Base-by-base conservation (phyloP, 1,139 yeast genomes). In the Pneumocystis oryctolagi region DNA sequence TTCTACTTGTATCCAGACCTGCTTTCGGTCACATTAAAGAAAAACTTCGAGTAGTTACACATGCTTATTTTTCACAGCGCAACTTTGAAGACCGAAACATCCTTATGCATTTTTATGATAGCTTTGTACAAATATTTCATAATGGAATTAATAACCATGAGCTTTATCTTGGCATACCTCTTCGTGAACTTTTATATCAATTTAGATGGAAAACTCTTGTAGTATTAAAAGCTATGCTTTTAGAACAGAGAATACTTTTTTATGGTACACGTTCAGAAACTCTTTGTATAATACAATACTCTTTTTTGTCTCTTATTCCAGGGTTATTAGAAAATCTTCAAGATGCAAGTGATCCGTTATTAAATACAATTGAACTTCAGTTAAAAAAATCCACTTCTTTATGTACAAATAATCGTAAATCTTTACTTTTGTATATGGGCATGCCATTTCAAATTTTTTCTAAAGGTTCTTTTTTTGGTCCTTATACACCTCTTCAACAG, bases 401-500 rank as follows among this genome's bases (percentile, higher is more conserved):
- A 66, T 84, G 82, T 68, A 84, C 95, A 5, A 84, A 87, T 64
- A 89, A 88, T 72, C 77, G 97, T 63, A 79, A 80, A 67, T 87
- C 96, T 1, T 80, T 90, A 73, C 75, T 90, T 63, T 76, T 82
- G 57, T 92, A 89, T 71, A 82, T 89, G 73, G 98, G 98, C 0
- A 77, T 92, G 58, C 98, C 98, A 0, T 76, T 92, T 62, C 92
- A 87, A 69, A 74, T 89, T 1, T 92, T 92, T 74, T 89, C 89
- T 12, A 82, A 84, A n/a, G 61, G 95, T 55, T 89, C 95, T 2
- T 80, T 90, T 67, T 90, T 95, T 79, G 86, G 87, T 68, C 97
- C 98, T 0, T 92, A 90, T 73, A 80, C 90, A 30, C 96, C 98
- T 0, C 76, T 92, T 62, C 98, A 90, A 73, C 97, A 90, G 71